Conservation (phyloP, 1,284 basidiomycete genomes). For the Termitomyces sp. region DNA sequence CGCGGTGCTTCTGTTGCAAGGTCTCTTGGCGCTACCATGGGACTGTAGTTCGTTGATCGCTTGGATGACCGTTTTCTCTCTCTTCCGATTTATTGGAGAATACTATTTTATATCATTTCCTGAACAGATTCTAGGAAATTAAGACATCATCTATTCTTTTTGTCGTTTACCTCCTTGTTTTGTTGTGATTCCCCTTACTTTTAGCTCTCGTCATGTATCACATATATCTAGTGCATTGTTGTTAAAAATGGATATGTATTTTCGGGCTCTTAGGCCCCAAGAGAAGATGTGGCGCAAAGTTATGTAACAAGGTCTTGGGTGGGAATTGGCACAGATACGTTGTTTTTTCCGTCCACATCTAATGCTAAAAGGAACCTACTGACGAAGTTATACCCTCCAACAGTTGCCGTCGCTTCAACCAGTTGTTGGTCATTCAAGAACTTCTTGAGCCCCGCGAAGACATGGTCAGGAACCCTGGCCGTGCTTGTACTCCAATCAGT, state of each 20-base stretch:
- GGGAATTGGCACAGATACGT: slow-evolving; percentile 34
- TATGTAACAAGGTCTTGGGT: slow-evolving; percentile 11
- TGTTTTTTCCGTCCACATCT: slow-evolving; percentile 35
- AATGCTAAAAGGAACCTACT: slow-evolving; percentile 36
- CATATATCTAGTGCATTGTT: slow-evolving; percentile 2
- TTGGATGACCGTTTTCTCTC: not conserved
- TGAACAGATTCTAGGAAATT: slow-evolving; percentile 1
- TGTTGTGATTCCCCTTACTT: slow-evolving; percentile 8
- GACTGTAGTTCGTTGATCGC: slow-evolving; percentile 19
- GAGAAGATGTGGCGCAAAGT: not conserved
- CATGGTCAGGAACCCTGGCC: slow-evolving; percentile 31
- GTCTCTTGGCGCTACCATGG: slow-evolving; percentile 27
- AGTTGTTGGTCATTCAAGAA: slow-evolving; percentile 34
- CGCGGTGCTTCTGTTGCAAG: slow-evolving; percentile 25
- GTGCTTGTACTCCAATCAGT: slow-evolving; percentile 34
- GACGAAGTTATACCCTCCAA: slow-evolving; percentile 37
- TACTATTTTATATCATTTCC: slow-evolving; percentile 8
- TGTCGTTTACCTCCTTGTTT: slow-evolving; percentile 8
- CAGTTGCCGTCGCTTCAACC: slow-evolving; percentile 36
- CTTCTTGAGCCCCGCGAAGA: slow-evolving; percentile 29
- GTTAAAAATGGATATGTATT: slow-evolving; percentile 6
- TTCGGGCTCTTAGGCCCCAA: not conserved
- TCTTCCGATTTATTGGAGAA: slow-evolving; percentile 15
- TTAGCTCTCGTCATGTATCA: slow-evolving; percentile 6
- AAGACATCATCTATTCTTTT: slow-evolving; percentile 6